Percentiles rank a stretch among this genome's conserved stretches.
Conservation (phyloP, 345 rosid genomes). For the Syzygium aqueum region DNA sequence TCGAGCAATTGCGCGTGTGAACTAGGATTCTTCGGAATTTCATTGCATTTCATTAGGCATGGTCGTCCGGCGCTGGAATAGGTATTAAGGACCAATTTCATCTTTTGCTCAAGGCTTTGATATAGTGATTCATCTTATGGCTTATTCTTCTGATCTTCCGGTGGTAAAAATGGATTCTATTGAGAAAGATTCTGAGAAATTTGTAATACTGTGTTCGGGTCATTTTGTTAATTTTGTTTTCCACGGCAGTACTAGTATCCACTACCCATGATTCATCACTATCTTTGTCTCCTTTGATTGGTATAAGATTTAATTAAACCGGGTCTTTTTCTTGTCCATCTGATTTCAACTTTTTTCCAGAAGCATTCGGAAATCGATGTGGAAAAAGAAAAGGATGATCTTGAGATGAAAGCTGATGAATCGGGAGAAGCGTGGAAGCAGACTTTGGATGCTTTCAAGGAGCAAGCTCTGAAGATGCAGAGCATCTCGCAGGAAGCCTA, state of each 20-base stretch:
- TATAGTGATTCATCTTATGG: not conserved
- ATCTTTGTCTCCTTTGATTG: not conserved
- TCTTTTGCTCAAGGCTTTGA: not conserved
- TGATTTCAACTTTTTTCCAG: conserved; percentile 7
- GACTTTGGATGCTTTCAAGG: conserved; percentile 57
- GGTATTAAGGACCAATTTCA: not conserved
- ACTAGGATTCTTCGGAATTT: not conserved
- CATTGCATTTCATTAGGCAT: not conserved
- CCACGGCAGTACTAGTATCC: not conserved
- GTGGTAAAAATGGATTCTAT: not conserved
- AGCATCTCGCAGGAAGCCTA: conserved; percentile 73
- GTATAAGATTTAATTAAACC: not conserved
- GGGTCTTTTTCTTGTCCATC: not conserved
- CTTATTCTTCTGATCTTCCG: not conserved
- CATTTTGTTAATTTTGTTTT: not conserved
- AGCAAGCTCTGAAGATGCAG: conserved; percentile 72
- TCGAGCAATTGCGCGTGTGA: not conserved
- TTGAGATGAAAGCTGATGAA: conserved; percentile 21
- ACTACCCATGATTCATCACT: not conserved
- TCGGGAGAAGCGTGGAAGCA: conserved; percentile 84
- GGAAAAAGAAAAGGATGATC: conserved; percentile 38
- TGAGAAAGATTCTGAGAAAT: not conserved
- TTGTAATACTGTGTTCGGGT: not conserved
- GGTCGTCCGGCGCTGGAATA: not conserved
- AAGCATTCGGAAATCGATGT: conserved; percentile 54